Evolutionary conservation across 1,284 basidiomycete species (phyloP), one percentile per base, ranked within the genome.

Genomic region (Ustilago crameri): DNA sequence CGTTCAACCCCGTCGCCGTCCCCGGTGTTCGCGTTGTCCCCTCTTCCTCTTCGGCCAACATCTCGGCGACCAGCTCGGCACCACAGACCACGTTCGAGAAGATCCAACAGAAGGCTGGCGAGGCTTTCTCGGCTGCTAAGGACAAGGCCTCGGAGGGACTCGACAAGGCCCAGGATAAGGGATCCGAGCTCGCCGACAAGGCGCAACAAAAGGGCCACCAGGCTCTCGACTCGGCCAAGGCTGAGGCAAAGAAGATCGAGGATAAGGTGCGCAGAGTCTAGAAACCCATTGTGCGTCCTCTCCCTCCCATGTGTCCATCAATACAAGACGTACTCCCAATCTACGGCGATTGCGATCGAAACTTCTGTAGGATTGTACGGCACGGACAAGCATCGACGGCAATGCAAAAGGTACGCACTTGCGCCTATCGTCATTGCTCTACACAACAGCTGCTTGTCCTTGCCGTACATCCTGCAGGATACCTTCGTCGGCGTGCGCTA

Each of bases 1-100:
- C 92, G 22, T 95, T 97, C 88, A 95, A 95, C 86, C 92, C 93
- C 18, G 91, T 94, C 66, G 89, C 93, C 79, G 89, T 95, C 82
- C 91, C 93, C 37, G 94, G 94, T 73, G 93, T 92, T 62, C 90
- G 92, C 75, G 88, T 96, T 76, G 85, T 87, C 51, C 91, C 84
- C 79, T 83, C 24, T 70, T 84, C 30, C 68, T 82, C 55, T 85
- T 84, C 20, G 59, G 78, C 27, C 76, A 81, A n/a, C 85, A 84
- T 18, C 30, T 61, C 64, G 23, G 53, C 59, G 15, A 55, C 60
- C 34, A 61, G 53, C 51, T 55, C 45, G 14, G 54, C 44, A 57
- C 74, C 75, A 12, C 64, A 68, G 27, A 71, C 77, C 22, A 68
- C 75, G 20, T 76, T 82, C 20, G 75, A 78, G 52, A 68, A 71